Conservation (phyloP, 345 rosid genomes). For the Bretschneidera sinensis region DNA sequence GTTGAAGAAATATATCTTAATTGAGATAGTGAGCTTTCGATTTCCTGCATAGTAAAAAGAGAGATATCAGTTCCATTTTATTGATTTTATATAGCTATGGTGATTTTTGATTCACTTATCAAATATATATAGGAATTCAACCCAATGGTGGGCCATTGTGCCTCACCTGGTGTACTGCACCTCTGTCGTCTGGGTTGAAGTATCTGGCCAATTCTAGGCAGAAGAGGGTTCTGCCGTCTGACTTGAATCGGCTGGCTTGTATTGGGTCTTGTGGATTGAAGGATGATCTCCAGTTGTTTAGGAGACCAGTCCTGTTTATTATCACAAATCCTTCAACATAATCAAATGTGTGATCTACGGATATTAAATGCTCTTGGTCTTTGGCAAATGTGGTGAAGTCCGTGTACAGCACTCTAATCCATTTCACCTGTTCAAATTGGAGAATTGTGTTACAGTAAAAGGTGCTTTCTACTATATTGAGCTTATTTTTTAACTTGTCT, state of each 20-base stretch:
- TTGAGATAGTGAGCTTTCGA: constrained; percentile 43
- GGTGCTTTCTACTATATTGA: constrained; percentile 2
- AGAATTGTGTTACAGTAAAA: constrained; percentile 12
- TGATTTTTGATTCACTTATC: constrained; percentile 2
- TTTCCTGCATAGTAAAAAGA: constrained; percentile 56
- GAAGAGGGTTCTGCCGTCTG: constrained; percentile 72
- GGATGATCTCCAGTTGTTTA: constrained; percentile 80
- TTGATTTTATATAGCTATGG: background rate
- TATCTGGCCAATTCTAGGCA: constrained; percentile 91
- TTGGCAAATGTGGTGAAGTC: constrained; percentile 62
- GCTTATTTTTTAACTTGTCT: background rate
- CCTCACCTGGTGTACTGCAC: constrained; percentile 48
- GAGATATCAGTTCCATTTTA: constrained; percentile 6
- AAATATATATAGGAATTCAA: background rate
- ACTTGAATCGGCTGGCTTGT: constrained; percentile 69
- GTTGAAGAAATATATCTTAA: constrained; percentile 70
- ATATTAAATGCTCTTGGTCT: constrained; percentile 78
- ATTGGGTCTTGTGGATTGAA: constrained; percentile 75
- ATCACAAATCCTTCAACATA: constrained; percentile 92
- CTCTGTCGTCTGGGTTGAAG: constrained; percentile 38
- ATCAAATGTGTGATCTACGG: constrained; percentile 53
- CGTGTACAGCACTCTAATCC: constrained; percentile 86
- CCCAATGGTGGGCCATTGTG: constrained; percentile 13
- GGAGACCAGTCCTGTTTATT: constrained; percentile 75
- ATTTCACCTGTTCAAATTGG: constrained; percentile 63